Conservation (phyloP, 257 asterid species). For the Mitragyna speciosa region DNA sequence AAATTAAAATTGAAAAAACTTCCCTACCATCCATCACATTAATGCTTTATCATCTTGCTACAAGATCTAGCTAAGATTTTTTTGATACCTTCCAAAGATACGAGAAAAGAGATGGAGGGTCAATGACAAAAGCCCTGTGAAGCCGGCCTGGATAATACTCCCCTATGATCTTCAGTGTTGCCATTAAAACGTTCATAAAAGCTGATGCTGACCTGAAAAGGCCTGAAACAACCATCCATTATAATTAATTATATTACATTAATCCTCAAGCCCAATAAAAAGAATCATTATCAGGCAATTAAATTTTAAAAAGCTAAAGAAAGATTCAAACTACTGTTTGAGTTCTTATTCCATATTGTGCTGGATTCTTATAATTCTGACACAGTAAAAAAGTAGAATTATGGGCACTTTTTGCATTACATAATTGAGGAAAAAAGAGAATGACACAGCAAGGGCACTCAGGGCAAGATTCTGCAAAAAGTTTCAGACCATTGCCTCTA, state of each 20-base stretch:
- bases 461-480: conserved; percentile 50
- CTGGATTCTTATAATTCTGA: conserved; percentile 31
- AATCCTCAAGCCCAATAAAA: conserved; percentile 36
- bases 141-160: conserved; percentile 83
- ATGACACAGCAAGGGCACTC: conserved; percentile 62
- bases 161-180: conserved; percentile 68
- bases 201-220: conserved; percentile 95
- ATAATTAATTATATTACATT: conserved; percentile 19
- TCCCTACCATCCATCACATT: no score
- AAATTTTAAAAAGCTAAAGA: conserved; percentile 14
- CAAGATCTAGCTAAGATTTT: background rate
- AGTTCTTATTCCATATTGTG: conserved; percentile 2
- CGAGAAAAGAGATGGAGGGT: conserved; percentile 85
- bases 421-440: conserved; percentile 22
- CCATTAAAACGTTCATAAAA: conserved; percentile 75
- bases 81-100: conserved; percentile 85
- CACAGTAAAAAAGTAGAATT: conserved; percentile 47
- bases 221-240: conserved; percentile 54
- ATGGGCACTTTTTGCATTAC: conserved; percentile 44
- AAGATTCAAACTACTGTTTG: conserved; percentile 38
- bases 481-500: conserved; percentile 22
- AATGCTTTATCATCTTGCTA: background rate
- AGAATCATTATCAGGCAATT: conserved; percentile 1
- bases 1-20: no score
- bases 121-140: conserved; percentile 79